phyloP scores from a whole-genome alignment of 2,329 filamentous ascomycete species.

The Apiospora aurea region DNA sequence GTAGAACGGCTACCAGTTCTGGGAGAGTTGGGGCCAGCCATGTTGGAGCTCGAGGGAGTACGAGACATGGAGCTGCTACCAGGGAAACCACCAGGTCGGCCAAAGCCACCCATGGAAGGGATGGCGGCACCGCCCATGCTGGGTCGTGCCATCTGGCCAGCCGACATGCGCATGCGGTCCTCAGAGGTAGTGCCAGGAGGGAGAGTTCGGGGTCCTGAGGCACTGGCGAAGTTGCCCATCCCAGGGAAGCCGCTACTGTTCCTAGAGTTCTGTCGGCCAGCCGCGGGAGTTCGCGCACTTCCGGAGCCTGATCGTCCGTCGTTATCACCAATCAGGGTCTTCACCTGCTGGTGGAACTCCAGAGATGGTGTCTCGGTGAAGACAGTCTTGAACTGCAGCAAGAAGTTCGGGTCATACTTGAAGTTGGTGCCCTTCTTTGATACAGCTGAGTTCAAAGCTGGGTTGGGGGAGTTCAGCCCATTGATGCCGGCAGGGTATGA shows the following conservation, averaged over 20 bases:
- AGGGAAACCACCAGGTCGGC: constrained; percentile 69
- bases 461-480: constrained; percentile 88
- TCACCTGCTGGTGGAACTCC: constrained; percentile 93
- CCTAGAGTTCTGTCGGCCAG: constrained; percentile 57
- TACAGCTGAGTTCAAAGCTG: constrained; percentile 83
- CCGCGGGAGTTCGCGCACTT: constrained; percentile 66
- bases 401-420: constrained; percentile 94
- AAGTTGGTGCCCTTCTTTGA: constrained; percentile 82
- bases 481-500: constrained; percentile 68
- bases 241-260: constrained; percentile 55
- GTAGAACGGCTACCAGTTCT: constrained; percentile 69
- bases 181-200: constrained; percentile 80
- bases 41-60: constrained; percentile 64
- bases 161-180: constrained; percentile 74
- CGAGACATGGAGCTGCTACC: constrained; percentile 67
- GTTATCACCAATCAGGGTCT: constrained; percentile 81
- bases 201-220: constrained; percentile 63
- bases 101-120: constrained; percentile 64
- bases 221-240: constrained; percentile 73
- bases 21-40: constrained; percentile 71
- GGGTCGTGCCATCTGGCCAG: constrained; percentile 57
- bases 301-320: constrained; percentile 59
- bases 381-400: constrained; percentile 94
- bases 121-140: constrained; percentile 46
- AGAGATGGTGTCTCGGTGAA: constrained; percentile 96